Evolutionary conservation across 441 rosid genomes (phyloP), one percentile per base, ranked within the genome.

Genomic region (Mallotus japonicus): DNA sequence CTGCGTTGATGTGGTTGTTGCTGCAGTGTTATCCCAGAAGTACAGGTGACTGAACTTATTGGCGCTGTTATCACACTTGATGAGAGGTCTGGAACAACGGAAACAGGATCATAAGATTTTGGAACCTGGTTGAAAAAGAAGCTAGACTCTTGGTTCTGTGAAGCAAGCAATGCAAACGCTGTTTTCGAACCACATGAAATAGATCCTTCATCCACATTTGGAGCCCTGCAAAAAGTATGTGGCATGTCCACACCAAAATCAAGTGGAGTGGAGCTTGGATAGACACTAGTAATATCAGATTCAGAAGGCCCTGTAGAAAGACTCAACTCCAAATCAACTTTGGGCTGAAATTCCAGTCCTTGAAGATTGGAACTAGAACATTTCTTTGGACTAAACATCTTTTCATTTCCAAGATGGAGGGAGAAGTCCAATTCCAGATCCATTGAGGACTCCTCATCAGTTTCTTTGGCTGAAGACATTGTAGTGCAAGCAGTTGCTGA

Each of bases 381-480:
- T 42, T 83, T 90, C 70, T 85, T 76, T 40, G 83, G 83, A 80
- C 71, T 77, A 10, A 70, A 71, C 32, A 59, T 71, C 84, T 84
- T 87, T 68, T 88, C 97, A 53, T 81, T 88, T 73, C 99, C 92
- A 58, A 92, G 91, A 87, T 90, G 93, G 73, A 95, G 96, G 69
- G 85, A 65, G 74, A 92, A 95, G 71, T 92, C 89, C 74, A 95
- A 81, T 42, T 90, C 97, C 75, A 92, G 83, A 83, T 92, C 94
- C 92, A 89, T 83, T 0, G 97, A 86, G 53, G 95, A 90, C 79
- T 86, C 98, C 69, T 90, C 99, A 20, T 91, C 96, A 58, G 84
- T 86, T 85, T 91, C 98, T 82, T 91, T 95, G 62, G 93, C 89
- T 46, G 97, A 91, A 65, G 97, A 95, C 78, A 85, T 76, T 55